A percentile compares a stretch with the other conserved stretches of the same genome.
Evolutionary conservation across 108 stramenopile species (phyloP).

Genomic region (Licmophora abbreviata): DNA sequence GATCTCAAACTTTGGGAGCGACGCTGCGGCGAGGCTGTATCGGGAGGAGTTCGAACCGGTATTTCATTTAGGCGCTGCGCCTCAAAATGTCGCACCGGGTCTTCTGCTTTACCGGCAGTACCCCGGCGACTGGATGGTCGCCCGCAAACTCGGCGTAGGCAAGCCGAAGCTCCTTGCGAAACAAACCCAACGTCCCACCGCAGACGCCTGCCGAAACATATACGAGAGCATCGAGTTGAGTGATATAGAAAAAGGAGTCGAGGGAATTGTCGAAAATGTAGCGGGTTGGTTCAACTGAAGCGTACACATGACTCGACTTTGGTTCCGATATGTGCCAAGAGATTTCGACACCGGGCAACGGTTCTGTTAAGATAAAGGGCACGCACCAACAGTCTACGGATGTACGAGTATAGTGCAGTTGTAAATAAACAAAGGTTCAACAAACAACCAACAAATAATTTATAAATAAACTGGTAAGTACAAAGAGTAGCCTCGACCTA

Average conservation of each 20-base stretch:
- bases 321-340: not conserved
- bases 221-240: constrained; percentile 46
- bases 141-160: constrained; percentile 73
- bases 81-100: constrained; percentile 64
- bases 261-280: constrained; percentile 57
- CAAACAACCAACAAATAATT: not conserved
- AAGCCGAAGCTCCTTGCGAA: constrained; percentile 53
- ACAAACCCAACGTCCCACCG: constrained; percentile 29
- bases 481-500: too few relatives aligned
- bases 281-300: constrained; percentile 62
- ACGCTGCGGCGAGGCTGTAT: constrained; percentile 41
- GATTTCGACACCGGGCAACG: too few relatives aligned
- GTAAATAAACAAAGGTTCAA: not conserved
- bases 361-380: too few relatives aligned
- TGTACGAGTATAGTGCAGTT: not conserved
- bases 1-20: constrained; percentile 47
- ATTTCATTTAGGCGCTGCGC: constrained; percentile 60
- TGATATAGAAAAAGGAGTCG: constrained; percentile 64
- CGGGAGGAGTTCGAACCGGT: constrained; percentile 58
- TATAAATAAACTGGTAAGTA: not conserved
- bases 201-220: constrained; percentile 43
- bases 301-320: not conserved
- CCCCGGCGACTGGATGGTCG: constrained; percentile 63
- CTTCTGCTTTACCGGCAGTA: constrained; percentile 63
- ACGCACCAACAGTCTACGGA: too few relatives aligned